A percentile compares a stretch with the other conserved stretches of the same genome.
Evolutionary conservation across 495 filamentous ascomycete genomes (phyloP).

Genomic region (Immersiella caudata): DNA sequence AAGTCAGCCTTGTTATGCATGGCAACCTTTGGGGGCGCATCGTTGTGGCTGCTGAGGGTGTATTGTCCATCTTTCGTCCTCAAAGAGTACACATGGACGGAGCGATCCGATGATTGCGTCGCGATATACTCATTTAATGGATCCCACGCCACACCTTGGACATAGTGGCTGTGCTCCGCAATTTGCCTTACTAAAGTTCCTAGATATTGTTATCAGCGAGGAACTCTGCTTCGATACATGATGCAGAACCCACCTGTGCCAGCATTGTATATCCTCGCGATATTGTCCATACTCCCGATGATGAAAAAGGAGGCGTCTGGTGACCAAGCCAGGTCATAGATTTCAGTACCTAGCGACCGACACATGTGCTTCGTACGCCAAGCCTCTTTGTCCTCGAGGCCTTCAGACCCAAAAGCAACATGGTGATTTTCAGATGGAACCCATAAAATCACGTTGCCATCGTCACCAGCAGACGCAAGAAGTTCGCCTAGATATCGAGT

Average conservation of each 20-base stretch:
- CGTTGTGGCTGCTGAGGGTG: conserved; percentile 61
- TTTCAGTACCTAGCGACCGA: conserved; percentile 86
- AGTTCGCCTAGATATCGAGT: conserved; percentile 71
- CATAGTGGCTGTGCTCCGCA: conserved; percentile 98
- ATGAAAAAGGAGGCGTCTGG: conserved; percentile 96
- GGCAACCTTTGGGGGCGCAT: conserved; percentile 51
- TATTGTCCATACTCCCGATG: conserved; percentile 98
- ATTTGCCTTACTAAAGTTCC: conserved; percentile 93
- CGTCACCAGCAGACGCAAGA: conserved; percentile 92
- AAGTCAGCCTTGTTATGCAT: conserved; percentile 82
- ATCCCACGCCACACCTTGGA: conserved; percentile 98
- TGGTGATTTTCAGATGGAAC: conserved; percentile 75
- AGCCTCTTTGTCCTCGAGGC: conserved; percentile 89
- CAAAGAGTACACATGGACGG: conserved; percentile 94
- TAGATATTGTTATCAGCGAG: conserved; percentile 38
- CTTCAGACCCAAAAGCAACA: conserved; percentile 72
- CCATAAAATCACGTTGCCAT: conserved; percentile 96
- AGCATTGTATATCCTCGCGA: conserved; percentile 95
- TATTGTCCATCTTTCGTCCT: conserved; percentile 97
- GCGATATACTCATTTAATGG: conserved; percentile 97
- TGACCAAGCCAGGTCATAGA: conserved; percentile 98
- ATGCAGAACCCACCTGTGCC: conserved; percentile 66
- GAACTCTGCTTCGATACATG: background rate
- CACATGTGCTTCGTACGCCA: conserved; percentile 99
- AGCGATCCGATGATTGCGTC: conserved; percentile 96